Base-by-base conservation (phyloP, 1,139 yeast species). In the Hansenula lynferdii region DNA sequence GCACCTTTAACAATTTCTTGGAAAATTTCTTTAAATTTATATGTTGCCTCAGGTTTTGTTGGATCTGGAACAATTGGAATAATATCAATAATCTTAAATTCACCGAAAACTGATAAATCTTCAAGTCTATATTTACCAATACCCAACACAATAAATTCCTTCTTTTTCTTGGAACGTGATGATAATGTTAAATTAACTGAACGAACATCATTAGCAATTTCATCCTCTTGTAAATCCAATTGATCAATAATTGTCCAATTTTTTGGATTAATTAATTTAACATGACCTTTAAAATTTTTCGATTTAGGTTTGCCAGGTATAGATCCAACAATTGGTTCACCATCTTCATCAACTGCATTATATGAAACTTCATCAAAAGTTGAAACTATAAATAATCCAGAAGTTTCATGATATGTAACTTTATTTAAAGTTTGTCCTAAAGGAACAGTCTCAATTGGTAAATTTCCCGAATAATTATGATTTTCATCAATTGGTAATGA, bases 51-150 rank as follows among this genome's bases (percentile, higher is more conserved):
- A 0, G 97, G 96, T 43, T 71, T 75, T 0, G 85, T 92, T 1
- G 94, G 94, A 53, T 89, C 96, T 0, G 97, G 96, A 44, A 87
- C 87, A 57, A 89, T 85, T 45, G 82, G 90, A 38, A 85, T 81
- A 30, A 86, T 70, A 48, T 89, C 96, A 50, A 67, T 80, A 2
- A 90, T 65, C 47, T 80, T 77, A 60, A 87, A 84, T 2, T 83
- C 69, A 0, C 98, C 98, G 52, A 80, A 77, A 1, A 95, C 77
- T 6, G 89, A 76, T 41, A 85, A 66, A 63, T 89, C 97, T 56
- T 92, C 98, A 48, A 85, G 80, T 42, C 95, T 72, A 42, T 80
- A 75, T 42, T 74, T 70, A 1, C 95, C 85, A 1, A 92, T 77
- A 1, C 97, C 98, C 19, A 84, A 67, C 1, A 87, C 82, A 18